A percentile compares a stretch with the other conserved stretches of the same genome.
Conservation (phyloP, 345 rosid species). For the Clarkia xantiana region DNA sequence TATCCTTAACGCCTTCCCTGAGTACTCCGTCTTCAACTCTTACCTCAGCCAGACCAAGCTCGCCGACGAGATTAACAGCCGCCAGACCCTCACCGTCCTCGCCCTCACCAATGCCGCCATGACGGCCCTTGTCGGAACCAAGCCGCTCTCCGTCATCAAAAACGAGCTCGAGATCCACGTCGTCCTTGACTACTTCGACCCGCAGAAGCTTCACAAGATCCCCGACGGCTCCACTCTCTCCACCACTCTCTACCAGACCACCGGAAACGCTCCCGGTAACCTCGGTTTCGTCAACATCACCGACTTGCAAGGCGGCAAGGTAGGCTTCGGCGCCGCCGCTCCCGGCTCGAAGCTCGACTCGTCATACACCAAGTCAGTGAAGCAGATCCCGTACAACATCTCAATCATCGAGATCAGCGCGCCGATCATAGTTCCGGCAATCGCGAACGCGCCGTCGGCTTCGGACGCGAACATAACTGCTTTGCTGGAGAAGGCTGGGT, state of each 20-base stretch:
- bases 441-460: conserved; percentile 48
- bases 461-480: conserved; percentile 53
- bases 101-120: conserved; percentile 72
- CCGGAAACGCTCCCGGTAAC: conserved; percentile 80
- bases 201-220: conserved; percentile 64
- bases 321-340: conserved; percentile 67
- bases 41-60: conserved; percentile 63
- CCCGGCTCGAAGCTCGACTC: conserved; percentile 78
- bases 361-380: conserved; percentile 51
- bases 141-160: conserved; percentile 66
- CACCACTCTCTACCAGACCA: conserved; percentile 89
- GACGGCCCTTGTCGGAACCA: conserved; percentile 48
- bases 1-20: conserved; percentile 49
- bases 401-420: conserved; percentile 53
- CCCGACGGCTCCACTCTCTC: conserved; percentile 56
- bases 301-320: conserved; percentile 72
- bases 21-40: conserved; percentile 59
- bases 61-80: conserved; percentile 84
- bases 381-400: conserved; percentile 73
- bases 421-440: conserved; percentile 56
- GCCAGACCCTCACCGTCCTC: conserved; percentile 60
- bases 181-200: conserved; percentile 74
- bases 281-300: conserved; percentile 80
- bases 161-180: conserved; percentile 56
- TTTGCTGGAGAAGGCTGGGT: conserved; percentile 73